These are phyloP conservation scores for Citrullus colocynthis DNA, from an alignment of 306 rosid species.

Conservation along the genomic window DNA sequence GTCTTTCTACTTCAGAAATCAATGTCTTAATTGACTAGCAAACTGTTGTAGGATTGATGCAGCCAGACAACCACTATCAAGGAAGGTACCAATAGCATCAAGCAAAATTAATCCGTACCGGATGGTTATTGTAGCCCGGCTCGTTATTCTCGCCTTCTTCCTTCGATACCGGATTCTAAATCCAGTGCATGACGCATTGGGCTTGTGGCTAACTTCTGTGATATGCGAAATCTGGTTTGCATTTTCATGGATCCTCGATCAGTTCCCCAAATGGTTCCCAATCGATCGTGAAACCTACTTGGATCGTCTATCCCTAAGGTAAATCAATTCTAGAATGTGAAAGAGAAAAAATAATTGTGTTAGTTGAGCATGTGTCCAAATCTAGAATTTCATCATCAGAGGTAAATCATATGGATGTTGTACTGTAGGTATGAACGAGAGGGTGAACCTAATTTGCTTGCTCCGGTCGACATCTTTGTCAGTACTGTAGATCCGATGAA, in stretches of 20 bases:
- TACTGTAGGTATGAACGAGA: conserved; percentile 73
- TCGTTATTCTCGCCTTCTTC: conserved; percentile 54
- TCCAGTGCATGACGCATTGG: conserved; percentile 77
- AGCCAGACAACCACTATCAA: conserved; percentile 85
- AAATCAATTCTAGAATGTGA: neutral
- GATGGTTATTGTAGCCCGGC: conserved; percentile 83
- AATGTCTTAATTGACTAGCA: neutral
- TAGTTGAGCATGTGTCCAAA: neutral
- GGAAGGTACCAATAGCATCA: conserved; percentile 87
- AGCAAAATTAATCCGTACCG: conserved; percentile 95
- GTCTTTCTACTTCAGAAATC: neutral
- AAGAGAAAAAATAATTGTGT: neutral
- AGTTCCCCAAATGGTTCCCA: conserved; percentile 92
- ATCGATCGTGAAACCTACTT: conserved; percentile 89
- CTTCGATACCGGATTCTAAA: conserved; percentile 61
- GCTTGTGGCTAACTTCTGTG: conserved; percentile 85
- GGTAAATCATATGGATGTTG: conserved; percentile 1
- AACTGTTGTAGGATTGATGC: conserved; percentile 64
- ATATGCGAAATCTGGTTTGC: conserved; percentile 94
- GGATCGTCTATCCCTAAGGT: conserved; percentile 84
- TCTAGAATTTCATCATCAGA: neutral
- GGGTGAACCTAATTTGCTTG: conserved; percentile 76
- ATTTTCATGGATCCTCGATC: conserved; percentile 91
- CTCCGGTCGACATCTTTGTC: conserved; percentile 77
- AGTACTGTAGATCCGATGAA: conserved; percentile 98